phyloP scores from a whole-genome alignment of 2,329 filamentous ascomycete genomes.

The Colletotrichum sidae region DNA sequence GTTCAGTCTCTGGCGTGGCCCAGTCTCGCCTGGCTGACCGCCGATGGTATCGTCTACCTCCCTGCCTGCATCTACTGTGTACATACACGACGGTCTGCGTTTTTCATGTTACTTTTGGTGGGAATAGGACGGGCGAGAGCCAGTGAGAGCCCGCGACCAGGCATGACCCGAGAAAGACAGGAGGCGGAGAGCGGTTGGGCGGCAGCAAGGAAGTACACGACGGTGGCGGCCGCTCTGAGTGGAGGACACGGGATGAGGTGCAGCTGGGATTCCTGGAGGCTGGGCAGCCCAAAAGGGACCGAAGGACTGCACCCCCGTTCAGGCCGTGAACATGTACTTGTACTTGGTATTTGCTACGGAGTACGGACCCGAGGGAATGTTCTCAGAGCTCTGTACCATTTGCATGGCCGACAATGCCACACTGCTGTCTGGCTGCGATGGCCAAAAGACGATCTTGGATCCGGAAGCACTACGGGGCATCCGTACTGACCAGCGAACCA shows the following conservation, averaged over 20 bases:
- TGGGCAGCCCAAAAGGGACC: slow-evolving; percentile 36
- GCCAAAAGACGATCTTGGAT: not conserved
- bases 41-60: slow-evolving; percentile 8
- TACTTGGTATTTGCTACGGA: not conserved
- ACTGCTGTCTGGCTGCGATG: not conserved
- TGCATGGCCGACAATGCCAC: not conserved
- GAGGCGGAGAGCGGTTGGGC: slow-evolving; percentile 34
- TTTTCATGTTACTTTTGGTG: slow-evolving; percentile 3
- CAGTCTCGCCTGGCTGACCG: slow-evolving; percentile 23
- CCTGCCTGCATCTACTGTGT: not conserved
- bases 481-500: too few relatives aligned
- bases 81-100: slow-evolving; percentile 3
- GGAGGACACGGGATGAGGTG: slow-evolving; percentile 34
- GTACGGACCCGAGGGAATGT: too few relatives aligned
- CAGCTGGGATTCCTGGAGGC: slow-evolving; percentile 23
- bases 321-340: slow-evolving; percentile 3
- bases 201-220: slow-evolving; percentile 32
- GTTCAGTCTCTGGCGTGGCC: slow-evolving; percentile 14
- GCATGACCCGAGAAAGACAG: not conserved
- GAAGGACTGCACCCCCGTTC: slow-evolving; percentile 7
- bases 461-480: not conserved
- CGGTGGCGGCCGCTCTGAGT: slow-evolving; percentile 35
- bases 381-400: too few relatives aligned
- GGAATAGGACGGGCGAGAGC: slow-evolving; percentile 14
- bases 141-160: slow-evolving; percentile 9